Evolutionary conservation across 345 rosid species (phyloP).

Genomic region (Isatis tinctoria): DNA sequence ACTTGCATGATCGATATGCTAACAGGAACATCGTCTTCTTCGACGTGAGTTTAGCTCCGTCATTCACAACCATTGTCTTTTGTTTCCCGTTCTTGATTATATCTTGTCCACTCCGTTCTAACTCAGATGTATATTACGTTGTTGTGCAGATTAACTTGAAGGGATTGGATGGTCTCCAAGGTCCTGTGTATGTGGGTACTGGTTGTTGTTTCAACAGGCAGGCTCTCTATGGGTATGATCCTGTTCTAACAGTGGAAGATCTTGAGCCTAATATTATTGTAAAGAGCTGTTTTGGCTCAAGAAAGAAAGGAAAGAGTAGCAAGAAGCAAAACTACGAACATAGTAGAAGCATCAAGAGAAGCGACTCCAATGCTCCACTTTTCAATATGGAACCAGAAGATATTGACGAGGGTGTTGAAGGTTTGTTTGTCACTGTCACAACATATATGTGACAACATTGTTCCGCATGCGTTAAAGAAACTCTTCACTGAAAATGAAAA

Average conservation of each 20-base stretch:
- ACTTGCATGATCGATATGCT: conserved; percentile 95
- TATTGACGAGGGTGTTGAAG: conserved; percentile 91
- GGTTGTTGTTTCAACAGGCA: conserved; percentile 99
- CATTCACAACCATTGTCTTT: background rate
- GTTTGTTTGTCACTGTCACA: conserved; percentile 32
- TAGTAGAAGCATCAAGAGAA: conserved; percentile 71
- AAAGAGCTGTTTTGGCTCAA: conserved; percentile 87
- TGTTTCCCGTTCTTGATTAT: background rate
- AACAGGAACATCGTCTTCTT: conserved; percentile 95
- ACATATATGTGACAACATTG: background rate
- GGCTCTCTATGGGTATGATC: conserved; percentile 95
- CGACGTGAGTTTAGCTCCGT: conserved; percentile 53
- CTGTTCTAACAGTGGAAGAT: conserved; percentile 87
- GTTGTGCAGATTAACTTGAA: conserved; percentile 85
- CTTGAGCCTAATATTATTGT: conserved; percentile 86
- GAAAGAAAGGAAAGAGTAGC: conserved; percentile 69
- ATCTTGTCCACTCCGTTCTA: background rate
- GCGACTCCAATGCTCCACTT: conserved; percentile 84
- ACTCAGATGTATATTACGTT: background rate
- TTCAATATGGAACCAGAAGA: conserved; percentile 75
- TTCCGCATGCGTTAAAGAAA: background rate
- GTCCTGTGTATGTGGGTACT: conserved; percentile 99
- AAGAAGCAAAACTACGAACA: conserved; percentile 65
- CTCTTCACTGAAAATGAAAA: background rate
- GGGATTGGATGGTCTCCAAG: conserved; percentile 93